These are phyloP conservation scores for Yamadazyma sp. DNA, from an alignment of 1,139 yeast genomes.

Conservation along the genomic window DNA sequence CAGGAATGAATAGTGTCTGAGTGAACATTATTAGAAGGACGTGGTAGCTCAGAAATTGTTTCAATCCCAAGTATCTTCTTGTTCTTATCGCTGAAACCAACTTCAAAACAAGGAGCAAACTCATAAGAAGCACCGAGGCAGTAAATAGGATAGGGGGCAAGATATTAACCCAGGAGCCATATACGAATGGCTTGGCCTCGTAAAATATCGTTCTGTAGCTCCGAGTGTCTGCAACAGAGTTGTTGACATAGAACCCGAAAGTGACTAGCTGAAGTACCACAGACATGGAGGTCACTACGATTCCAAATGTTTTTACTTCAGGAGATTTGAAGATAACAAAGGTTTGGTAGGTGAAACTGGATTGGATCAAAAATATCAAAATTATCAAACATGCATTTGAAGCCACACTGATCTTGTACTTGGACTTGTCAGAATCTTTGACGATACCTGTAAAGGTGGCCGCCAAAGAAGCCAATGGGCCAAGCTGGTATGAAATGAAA, in stretches of 20 bases:
- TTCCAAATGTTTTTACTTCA: slow-evolving; percentile 40
- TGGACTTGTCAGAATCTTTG: slow-evolving; percentile 23
- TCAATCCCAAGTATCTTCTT: slow-evolving; percentile 73
- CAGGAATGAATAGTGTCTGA: slow-evolving; percentile 83
- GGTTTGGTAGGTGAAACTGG: slow-evolving; percentile 70
- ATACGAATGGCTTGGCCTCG: slow-evolving; percentile 8
- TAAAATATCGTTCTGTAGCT: slow-evolving; percentile 17
- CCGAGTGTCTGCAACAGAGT: slow-evolving; percentile 18
- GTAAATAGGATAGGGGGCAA: slow-evolving; percentile 66
- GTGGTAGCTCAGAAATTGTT: slow-evolving; percentile 80
- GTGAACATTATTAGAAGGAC: slow-evolving; percentile 74
- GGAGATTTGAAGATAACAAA: slow-evolving; percentile 63
- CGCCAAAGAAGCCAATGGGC: slow-evolving; percentile 52
- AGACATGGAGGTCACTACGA: slow-evolving; percentile 39
- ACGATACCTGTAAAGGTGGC: slow-evolving; percentile 50
- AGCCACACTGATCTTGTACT: slow-evolving; percentile 47
- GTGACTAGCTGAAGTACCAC: slow-evolving; percentile 48
- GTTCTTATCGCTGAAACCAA: slow-evolving; percentile 66
- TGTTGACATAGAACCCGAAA: slow-evolving; percentile 53
- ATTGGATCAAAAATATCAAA: slow-evolving; percentile 58
- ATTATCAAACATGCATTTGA: slow-evolving; percentile 60
- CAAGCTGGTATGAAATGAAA: slow-evolving; percentile 52
- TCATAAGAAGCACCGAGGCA: slow-evolving; percentile 62
- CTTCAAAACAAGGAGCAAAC: slow-evolving; percentile 59
- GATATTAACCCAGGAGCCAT: slow-evolving; percentile 35